Evolutionary conservation across 2,329 filamentous ascomycete genomes (phyloP), one percentile per base, ranked within the genome.

Genomic region (Neofusicoccum umdonicola): DNA sequence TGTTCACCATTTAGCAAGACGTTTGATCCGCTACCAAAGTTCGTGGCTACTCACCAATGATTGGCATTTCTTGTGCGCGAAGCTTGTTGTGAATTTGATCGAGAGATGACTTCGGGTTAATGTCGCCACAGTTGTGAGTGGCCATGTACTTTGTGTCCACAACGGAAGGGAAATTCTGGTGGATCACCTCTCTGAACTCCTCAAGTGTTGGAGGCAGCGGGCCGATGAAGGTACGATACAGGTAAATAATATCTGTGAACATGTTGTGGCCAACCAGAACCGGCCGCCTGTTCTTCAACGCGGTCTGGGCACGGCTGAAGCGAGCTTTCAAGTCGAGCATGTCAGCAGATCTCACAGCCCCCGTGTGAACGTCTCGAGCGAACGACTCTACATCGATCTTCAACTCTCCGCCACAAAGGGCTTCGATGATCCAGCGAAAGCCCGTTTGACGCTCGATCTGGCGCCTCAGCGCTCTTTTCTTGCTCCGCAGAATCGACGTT

Each of bases 131-230:
- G 48, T 84, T 81, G 68, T 85, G 80, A 0, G 86, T 88, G 4
- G 84, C 85, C 69, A 89, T 79, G 68, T 87, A 88, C 69, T 89
- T 89, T 0, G 87, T 88, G 67, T 89, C 87, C 17, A 88, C 77
- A 15, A 89, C 77, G 4, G 80, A 69, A 0, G 87, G 87, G 68
- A 87, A 88, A 3, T 85, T 69, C 11, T 78, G 69, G 67, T 87
- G 82, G 1, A 88, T 79, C 2, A 76, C 71, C 5, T 73, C 66
- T 44, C 80, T 77, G 69, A 90, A 90, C 22, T 83, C 82, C 2
- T 80, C 77, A 1, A 88, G 72, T 0, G 77, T 83, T 2, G 78
- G 74, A 0, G 88, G 88, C 1, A 90, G 76, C 1, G 76, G 67
- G 1, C 85, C 85, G 57, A 89, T 79, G 72, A 90, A 90, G 1